Conservation (phyloP, 1,139 yeast species). For the Nakaseomyces nivariensis region DNA sequence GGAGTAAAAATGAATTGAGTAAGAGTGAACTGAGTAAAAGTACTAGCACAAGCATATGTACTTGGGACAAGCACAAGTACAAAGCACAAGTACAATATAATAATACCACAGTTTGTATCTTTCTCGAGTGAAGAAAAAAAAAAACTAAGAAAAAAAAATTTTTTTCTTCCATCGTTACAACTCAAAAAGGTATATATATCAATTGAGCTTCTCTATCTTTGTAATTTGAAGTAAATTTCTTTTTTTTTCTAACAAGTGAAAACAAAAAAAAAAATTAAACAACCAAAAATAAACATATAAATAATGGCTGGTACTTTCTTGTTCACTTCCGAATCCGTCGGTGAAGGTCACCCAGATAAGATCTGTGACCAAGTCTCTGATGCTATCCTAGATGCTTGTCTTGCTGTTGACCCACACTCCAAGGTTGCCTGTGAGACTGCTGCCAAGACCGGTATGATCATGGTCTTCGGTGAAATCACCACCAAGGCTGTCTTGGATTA, state of each 20-base stretch:
- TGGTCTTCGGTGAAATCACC: slow-evolving; percentile 98
- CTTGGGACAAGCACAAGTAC: no score
- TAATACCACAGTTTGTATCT: no score
- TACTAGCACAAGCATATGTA: no score
- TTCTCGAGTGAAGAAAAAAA: no score
- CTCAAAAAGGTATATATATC: no score
- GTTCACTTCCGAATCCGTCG: slow-evolving; percentile 91
- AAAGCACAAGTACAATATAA: no score
- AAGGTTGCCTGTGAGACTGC: slow-evolving; percentile 99
- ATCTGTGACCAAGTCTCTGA: slow-evolving; percentile 98
- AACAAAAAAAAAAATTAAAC: not conserved
- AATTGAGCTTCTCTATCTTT: not conserved
- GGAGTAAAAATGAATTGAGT: no score
- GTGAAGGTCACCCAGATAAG: slow-evolving; percentile 98
- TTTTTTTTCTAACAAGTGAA: not conserved
- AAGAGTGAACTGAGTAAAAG: no score
- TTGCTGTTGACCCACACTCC: slow-evolving; percentile 86
- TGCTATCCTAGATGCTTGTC: slow-evolving; percentile 94
- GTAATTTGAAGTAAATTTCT: not conserved
- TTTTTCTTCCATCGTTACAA: not conserved
- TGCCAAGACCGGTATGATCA: slow-evolving; percentile 94
- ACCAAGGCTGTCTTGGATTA: slow-evolving; percentile 88
- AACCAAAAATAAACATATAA: not conserved
- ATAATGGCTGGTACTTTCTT: slow-evolving; percentile 36
- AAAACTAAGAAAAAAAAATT: no score